phyloP scores from a whole-genome alignment of 2,329 filamentous ascomycete species.

The Diplodia corticola region DNA sequence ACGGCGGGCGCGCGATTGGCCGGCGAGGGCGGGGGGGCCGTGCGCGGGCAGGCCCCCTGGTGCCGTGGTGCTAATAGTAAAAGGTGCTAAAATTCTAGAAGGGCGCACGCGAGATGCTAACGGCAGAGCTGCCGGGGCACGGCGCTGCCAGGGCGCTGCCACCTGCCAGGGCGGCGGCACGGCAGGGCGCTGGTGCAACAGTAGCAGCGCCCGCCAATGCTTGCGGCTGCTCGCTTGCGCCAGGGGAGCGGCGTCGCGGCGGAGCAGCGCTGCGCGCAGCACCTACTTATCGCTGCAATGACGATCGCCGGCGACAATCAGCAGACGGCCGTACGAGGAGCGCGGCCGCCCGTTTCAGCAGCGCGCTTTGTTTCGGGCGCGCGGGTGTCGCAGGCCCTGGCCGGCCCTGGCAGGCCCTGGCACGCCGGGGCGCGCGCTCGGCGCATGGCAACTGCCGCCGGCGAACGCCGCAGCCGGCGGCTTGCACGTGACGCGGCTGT shows the following conservation, averaged over 20 bases:
- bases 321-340: slow-evolving; percentile 6
- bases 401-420: no score
- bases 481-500: slow-evolving; percentile 13
- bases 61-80: no score
- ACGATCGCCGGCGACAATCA: slow-evolving; percentile 6
- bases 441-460: slow-evolving; percentile 12
- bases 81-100: not conserved
- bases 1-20: not conserved
- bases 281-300: not conserved
- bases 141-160: not conserved
- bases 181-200: not conserved
- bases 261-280: not conserved
- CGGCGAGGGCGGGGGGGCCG: not conserved
- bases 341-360: not conserved
- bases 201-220: not conserved
- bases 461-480: slow-evolving; percentile 11
- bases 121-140: slow-evolving; percentile 1
- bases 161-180: not conserved
- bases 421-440: no score
- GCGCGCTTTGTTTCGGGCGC: not conserved
- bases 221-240: not conserved
- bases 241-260: not conserved
- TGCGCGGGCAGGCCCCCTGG: not conserved
- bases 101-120: slow-evolving; percentile 6
- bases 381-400: not conserved